Evolutionary conservation across 768 basidiomycete species (phyloP).

Genomic region (Lanmaoa pseudosensibilis): DNA sequence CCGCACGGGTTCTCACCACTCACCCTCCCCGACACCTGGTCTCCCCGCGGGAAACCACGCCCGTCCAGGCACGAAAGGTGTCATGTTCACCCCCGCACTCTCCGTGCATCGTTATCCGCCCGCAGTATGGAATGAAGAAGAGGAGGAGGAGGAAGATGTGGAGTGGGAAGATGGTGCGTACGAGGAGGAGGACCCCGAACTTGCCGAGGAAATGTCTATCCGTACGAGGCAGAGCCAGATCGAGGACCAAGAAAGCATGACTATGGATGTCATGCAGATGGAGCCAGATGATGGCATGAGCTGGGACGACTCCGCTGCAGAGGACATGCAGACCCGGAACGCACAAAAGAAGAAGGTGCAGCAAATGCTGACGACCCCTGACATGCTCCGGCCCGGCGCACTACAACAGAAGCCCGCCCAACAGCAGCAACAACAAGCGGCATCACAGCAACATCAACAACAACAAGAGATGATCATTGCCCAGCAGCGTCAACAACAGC

Average conservation of each 20-base stretch:
- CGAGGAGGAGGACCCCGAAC: slow-evolving; percentile 64
- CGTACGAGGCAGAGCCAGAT: slow-evolving; percentile 39
- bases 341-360: slow-evolving; percentile 27
- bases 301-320: slow-evolving; percentile 77
- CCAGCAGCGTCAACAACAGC: slow-evolving; percentile 38
- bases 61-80: slow-evolving; percentile 42
- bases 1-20: slow-evolving; percentile 47
- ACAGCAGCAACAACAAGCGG: background rate
- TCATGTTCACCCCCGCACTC: slow-evolving; percentile 72
- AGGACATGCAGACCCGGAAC: slow-evolving; percentile 44
- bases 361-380: slow-evolving; percentile 30
- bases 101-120: slow-evolving; percentile 76
- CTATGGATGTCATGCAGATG: slow-evolving; percentile 40
- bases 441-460: background rate
- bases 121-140: slow-evolving; percentile 80
- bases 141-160: slow-evolving; percentile 53
- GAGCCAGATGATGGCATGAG: slow-evolving; percentile 83
- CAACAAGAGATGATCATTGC: slow-evolving; percentile 29
- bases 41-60: slow-evolving; percentile 29
- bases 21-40: slow-evolving; percentile 47
- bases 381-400: slow-evolving; percentile 37
- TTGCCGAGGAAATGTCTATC: slow-evolving; percentile 55
- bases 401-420: slow-evolving; percentile 25
- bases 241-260: slow-evolving; percentile 31
- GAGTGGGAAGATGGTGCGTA: slow-evolving; percentile 67